Evolutionary conservation across 164 flowering plant species (phyloP).

Genomic region (Platanus orientalis): DNA sequence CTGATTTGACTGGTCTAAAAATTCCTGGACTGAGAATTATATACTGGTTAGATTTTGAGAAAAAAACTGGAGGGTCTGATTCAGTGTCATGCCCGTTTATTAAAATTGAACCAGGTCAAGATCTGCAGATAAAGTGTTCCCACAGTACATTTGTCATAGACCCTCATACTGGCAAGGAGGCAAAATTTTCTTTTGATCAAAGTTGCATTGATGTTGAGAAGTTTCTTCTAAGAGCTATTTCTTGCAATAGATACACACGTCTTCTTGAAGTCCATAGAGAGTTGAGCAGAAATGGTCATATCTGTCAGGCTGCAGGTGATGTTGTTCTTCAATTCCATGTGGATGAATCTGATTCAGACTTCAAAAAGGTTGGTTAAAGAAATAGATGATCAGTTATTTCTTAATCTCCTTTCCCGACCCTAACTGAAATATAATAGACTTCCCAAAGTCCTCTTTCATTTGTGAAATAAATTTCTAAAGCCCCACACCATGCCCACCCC

Average conservation of each 20-base stretch:
- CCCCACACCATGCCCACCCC: too few species aligned
- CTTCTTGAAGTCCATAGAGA: slow-evolving; percentile 82
- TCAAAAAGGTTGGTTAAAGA: slow-evolving; percentile 47
- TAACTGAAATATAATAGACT: too few species aligned
- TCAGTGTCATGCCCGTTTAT: slow-evolving; percentile 62
- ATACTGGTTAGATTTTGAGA: slow-evolving; percentile 84
- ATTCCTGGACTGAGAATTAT: slow-evolving; percentile 85
- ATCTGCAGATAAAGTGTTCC: slow-evolving; percentile 71
- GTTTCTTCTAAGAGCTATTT: slow-evolving; percentile 73
- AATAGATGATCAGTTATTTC: background rate
- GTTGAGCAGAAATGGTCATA: slow-evolving; percentile 63
- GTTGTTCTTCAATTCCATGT: slow-evolving; percentile 52
- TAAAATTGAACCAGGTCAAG: slow-evolving; percentile 89
- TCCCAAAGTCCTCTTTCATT: too few species aligned
- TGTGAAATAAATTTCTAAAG: too few species aligned
- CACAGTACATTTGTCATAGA: slow-evolving; percentile 88
- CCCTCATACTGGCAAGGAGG: slow-evolving; percentile 79
- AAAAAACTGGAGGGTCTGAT: slow-evolving; percentile 49
- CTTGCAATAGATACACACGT: slow-evolving; percentile 81
- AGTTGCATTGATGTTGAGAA: slow-evolving; percentile 94
- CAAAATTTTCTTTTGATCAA: slow-evolving; percentile 71
- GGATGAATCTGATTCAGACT: slow-evolving; percentile 46
- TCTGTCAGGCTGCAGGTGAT: slow-evolving; percentile 59
- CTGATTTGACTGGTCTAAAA: slow-evolving; percentile 64
- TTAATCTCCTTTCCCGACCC: too few species aligned